Conservation (phyloP, 2,329 filamentous ascomycete genomes). For the Scortechinia acanthostroma region DNA sequence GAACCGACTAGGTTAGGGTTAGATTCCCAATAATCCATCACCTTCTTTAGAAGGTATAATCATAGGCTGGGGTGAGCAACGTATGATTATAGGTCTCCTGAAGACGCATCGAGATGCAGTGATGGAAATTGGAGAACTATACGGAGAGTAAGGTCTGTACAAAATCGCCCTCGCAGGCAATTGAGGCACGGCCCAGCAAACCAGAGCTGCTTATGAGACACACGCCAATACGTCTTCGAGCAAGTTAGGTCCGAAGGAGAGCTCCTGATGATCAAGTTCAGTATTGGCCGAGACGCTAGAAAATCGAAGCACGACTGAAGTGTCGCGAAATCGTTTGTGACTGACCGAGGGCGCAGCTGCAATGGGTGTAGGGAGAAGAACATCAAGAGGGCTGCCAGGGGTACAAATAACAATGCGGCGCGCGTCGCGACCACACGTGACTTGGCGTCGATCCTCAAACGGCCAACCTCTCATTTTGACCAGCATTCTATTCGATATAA, state of each 20-base stretch:
- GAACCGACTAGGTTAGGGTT: background rate
- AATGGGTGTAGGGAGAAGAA: background rate
- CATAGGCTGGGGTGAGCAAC: background rate
- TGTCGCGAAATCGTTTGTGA: background rate
- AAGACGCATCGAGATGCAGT: background rate
- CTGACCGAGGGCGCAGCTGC: background rate
- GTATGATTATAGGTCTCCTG: background rate
- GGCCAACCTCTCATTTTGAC: no score
- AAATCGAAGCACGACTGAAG: background rate
- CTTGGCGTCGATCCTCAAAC: no score
- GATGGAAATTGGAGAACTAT: slow-evolving; percentile 1
- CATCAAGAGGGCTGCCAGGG: no score
- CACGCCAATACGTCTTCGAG: background rate
- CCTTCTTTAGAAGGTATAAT: background rate
- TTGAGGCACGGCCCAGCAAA: background rate
- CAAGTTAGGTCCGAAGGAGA: background rate
- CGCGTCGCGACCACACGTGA: no score
- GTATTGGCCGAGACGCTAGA: no score
- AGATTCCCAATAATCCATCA: background rate
- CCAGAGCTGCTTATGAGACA: background rate
- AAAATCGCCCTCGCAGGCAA: background rate
- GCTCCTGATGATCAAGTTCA: background rate
- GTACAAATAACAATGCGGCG: no score
- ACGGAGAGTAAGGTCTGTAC: background rate
- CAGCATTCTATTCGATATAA: no score